phyloP scores from a whole-genome alignment of 805 yeast species.

The Hemisphaericaspora nanyangensis region DNA sequence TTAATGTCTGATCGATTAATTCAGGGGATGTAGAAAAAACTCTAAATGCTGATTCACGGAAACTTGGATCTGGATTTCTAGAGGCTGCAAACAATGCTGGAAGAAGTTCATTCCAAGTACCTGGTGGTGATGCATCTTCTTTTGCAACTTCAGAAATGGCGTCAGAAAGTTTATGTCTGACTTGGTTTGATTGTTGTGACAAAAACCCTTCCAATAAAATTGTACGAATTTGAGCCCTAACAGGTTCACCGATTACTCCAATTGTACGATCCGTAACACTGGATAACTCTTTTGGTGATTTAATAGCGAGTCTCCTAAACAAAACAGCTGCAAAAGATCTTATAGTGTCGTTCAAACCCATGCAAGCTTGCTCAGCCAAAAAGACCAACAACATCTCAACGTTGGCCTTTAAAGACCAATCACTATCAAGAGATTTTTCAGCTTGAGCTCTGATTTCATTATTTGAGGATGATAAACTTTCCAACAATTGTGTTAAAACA shows the following conservation, averaged over 20 bases:
- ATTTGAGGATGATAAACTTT: constrained; percentile 69
- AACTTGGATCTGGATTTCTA: constrained; percentile 50
- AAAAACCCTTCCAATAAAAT: constrained; percentile 72
- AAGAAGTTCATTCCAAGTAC: constrained; percentile 74
- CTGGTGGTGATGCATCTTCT: constrained; percentile 49
- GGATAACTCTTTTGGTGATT: constrained; percentile 65
- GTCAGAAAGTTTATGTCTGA: constrained; percentile 90
- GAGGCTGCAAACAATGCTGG: constrained; percentile 72
- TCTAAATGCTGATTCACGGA: constrained; percentile 89
- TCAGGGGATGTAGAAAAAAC: constrained; percentile 83
- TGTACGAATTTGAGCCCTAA: constrained; percentile 58
- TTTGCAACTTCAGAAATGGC: constrained; percentile 91
- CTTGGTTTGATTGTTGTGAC: constrained; percentile 62
- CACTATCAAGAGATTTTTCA: constrained; percentile 64
- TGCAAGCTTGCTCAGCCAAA: constrained; percentile 73
- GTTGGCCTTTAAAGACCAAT: constrained; percentile 69
- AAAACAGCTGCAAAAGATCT: constrained; percentile 80
- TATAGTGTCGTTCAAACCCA: constrained; percentile 55
- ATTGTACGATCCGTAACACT: constrained; percentile 74
- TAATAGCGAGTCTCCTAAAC: constrained; percentile 80
- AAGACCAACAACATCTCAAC: constrained; percentile 72
- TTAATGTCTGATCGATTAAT: constrained; percentile 57
- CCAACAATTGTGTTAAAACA: constrained; percentile 53
- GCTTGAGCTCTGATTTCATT: constrained; percentile 74
- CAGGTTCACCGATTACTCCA: constrained; percentile 60